These are phyloP conservation scores for Cucurbita maxima DNA, from an alignment of 306 rosid genomes.

Conservation along the genomic window DNA sequence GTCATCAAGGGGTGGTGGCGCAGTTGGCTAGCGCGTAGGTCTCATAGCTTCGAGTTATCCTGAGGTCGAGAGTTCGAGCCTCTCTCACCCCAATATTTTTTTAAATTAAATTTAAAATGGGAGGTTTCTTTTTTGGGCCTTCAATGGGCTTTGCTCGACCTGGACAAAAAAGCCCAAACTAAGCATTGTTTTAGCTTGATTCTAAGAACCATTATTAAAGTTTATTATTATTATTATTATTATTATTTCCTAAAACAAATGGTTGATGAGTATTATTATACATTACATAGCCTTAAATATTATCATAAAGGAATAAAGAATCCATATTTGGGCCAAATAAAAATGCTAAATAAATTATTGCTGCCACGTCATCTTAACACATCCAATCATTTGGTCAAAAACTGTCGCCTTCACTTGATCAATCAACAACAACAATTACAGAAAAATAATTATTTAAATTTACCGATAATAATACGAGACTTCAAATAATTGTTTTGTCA, in stretches of 20 bases:
- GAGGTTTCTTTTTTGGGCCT: not conserved
- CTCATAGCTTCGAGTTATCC: not conserved
- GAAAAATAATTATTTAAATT: not conserved
- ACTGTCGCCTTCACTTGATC: not conserved
- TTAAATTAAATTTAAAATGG: not conserved
- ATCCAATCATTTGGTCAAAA: not conserved
- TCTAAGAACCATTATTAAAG: no score
- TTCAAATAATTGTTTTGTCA: not conserved
- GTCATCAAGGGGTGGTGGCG: not conserved
- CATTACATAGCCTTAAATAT: not conserved
- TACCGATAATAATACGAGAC: not conserved
- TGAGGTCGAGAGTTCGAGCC: not conserved
- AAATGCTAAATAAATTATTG: not conserved
- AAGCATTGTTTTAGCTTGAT: no score
- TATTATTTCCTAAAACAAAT: no score
- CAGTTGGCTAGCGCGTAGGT: not conserved
- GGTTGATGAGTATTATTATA: no score
- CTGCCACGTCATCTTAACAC: not conserved
- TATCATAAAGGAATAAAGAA: no score
- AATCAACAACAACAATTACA: not conserved
- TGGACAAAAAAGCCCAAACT: not conserved
- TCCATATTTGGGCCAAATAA: not conserved
- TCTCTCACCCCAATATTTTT: not conserved
- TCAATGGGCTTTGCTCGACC: not conserved
- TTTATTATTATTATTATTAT: no score